phyloP scores from a whole-genome alignment of 805 yeast genomes.

The Spencermartinsiella europaea region DNA sequence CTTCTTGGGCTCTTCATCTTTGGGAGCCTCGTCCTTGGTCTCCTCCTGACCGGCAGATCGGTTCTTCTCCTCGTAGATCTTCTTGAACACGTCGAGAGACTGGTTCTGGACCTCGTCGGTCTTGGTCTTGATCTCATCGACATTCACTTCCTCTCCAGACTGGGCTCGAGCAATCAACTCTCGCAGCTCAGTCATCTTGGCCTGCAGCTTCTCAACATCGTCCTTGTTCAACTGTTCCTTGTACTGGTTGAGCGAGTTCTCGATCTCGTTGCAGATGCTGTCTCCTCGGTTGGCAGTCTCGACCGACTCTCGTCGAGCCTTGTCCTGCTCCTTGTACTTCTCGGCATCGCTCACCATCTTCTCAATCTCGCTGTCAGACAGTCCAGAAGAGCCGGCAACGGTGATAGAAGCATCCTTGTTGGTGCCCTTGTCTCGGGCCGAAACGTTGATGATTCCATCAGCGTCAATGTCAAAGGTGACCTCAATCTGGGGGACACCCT shows the following conservation, averaged over 20 bases:
- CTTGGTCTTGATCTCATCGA: constrained; percentile 67
- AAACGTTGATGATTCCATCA: constrained; percentile 93
- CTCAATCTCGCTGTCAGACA: constrained; percentile 85
- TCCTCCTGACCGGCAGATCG: constrained; percentile 16
- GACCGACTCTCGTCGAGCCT: constrained; percentile 77
- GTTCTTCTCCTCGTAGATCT: constrained; percentile 50
- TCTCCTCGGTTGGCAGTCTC: constrained; percentile 84
- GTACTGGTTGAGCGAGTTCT: constrained; percentile 75
- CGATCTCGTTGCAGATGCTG: constrained; percentile 81
- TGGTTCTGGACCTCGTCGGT: constrained; percentile 77
- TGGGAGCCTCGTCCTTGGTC: constrained; percentile 7
- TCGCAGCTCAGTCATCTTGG: constrained; percentile 57
- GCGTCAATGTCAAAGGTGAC: constrained; percentile 96
- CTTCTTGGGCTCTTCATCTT: constrained; percentile 10
- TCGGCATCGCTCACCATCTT: constrained; percentile 89
- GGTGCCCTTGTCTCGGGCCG: constrained; percentile 89
- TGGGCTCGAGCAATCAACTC: constrained; percentile 70
- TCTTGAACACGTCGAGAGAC: constrained; percentile 77
- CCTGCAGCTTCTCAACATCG: constrained; percentile 51
- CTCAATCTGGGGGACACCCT: constrained; percentile 92
- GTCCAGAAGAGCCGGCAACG: constrained; percentile 93
- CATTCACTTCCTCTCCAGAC: constrained; percentile 59
- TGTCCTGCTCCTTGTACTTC: constrained; percentile 81
- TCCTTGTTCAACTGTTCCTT: constrained; percentile 57
- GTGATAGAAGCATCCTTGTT: constrained; percentile 93